phyloP scores from a whole-genome alignment of 208 protist species.

The Wallacemonas sp. region DNA sequence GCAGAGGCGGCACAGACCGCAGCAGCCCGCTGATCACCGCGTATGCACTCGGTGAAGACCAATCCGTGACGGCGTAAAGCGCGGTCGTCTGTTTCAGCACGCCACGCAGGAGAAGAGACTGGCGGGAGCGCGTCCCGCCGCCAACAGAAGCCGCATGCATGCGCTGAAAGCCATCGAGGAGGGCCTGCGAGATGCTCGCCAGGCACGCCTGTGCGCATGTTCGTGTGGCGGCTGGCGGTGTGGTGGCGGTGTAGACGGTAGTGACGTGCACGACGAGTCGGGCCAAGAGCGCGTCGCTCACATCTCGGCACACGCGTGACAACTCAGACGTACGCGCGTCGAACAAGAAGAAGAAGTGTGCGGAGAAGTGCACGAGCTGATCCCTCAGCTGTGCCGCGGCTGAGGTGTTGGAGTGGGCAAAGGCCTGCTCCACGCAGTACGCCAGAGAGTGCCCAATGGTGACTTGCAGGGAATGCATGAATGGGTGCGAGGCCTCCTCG shows the following conservation, averaged over 20 bases:
- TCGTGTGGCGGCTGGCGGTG: neutral
- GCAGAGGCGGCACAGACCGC: constrained; percentile 13
- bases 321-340: constrained; percentile 35
- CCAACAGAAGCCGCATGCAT: constrained; percentile 11
- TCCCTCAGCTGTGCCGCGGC: constrained; percentile 28
- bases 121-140: constrained; percentile 3
- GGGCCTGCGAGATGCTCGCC: neutral
- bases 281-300: constrained; percentile 23
- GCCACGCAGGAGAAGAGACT: constrained; percentile 24
- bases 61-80: constrained; percentile 9
- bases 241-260: neutral
- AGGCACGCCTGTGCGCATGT: neutral
- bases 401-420: neutral
- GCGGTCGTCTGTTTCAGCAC: neutral
- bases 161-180: neutral
- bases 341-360: constrained; percentile 40
- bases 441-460: neutral
- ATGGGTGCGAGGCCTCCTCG: constrained; percentile 8
- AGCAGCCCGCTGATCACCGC: constrained; percentile 7
- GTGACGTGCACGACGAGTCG: constrained; percentile 22
- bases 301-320: constrained; percentile 25
- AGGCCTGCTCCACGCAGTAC: constrained; percentile 15
- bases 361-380: constrained; percentile 33
- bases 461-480: constrained; percentile 12
- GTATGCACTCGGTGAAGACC: neutral